Evolutionary conservation across 352 stramenopile genomes (phyloP), one percentile per base, ranked within the genome.

Genomic region (Pythium guiyangense): DNA sequence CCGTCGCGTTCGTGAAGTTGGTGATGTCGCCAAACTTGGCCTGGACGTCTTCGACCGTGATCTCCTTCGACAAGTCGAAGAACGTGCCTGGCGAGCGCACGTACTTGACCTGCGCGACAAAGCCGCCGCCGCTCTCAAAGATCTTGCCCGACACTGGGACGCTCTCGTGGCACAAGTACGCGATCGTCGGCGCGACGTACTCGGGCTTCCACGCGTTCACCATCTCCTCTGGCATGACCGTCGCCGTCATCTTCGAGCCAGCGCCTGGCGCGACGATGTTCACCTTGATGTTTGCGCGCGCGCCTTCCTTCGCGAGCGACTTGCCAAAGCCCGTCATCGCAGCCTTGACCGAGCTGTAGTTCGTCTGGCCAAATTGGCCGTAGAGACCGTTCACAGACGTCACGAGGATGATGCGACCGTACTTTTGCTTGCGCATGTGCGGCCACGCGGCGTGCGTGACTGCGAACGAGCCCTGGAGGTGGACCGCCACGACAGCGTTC

Each of bases 281-380:
- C 51, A 93, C 83, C 67, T 92, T 88, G 67, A 96, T 94, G 73
- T 94, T 94, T 25, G 70, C 60, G 42, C 72, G 68, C 35, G 67
- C 80, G 52, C 88, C 89, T 63, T 96, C 89, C 66, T 92, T 82
- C 37, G 88, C 88, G 37, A 98, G 70, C 50, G 96, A 86, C 66
- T 96, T 92, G 57, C 88, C 95, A 55, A 98, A 87, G 43, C 93
- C 93, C 44, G 97, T 88, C 67, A 98, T 92, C 4, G 88, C 93
- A 17, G 96, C 65, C 79, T 98, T 98, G 49, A 78, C 75, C 18
- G 82, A 75, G 59, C 77, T 86, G 70, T 97, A 97, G 70, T 97
- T 96, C 50, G 86, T 88, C 71, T 97, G 89, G 25, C 89, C 89
- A 52, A 96, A 96, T 70, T 96, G 86, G 42, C 89, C 89, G 71